These are phyloP conservation scores for Polytrichum formosum DNA, from an alignment of 225 moss, liverwort and hornwort genomes.

Conservation along the genomic window DNA sequence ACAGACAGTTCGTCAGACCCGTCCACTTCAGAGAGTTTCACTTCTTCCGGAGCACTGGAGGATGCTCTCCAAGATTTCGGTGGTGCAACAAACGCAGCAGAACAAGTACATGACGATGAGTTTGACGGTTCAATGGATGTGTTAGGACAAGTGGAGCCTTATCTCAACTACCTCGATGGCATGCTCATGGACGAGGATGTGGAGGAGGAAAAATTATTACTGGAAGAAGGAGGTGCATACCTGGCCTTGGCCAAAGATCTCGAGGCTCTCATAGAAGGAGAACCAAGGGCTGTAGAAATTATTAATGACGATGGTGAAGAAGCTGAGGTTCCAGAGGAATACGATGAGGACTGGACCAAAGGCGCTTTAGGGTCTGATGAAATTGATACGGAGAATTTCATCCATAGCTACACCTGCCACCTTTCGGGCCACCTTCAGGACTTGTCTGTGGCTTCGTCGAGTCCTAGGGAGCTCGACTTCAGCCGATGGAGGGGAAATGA, in stretches of 20 bases:
- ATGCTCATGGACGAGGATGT: slow-evolving; percentile 22
- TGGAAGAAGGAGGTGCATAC: slow-evolving; percentile 27
- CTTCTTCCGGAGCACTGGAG: too few relatives aligned
- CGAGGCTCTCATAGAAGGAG: slow-evolving; percentile 14
- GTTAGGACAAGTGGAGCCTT: slow-evolving; percentile 37
- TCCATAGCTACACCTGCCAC: slow-evolving; percentile 46
- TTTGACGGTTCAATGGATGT: slow-evolving; percentile 14
- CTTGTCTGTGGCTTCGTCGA: slow-evolving; percentile 19
- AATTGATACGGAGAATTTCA: slow-evolving; percentile 31
- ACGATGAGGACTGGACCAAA: slow-evolving; percentile 39
- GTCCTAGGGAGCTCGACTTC: slow-evolving; percentile 15
- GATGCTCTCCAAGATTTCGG: background rate
- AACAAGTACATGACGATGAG: background rate
- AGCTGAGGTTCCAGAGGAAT: background rate
- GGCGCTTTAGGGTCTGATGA: slow-evolving; percentile 34
- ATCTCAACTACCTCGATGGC: slow-evolving; percentile 32
- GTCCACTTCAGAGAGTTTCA: background rate
- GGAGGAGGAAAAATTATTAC: slow-evolving; percentile 23
- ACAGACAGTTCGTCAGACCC: background rate
- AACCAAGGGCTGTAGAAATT: slow-evolving; percentile 5
- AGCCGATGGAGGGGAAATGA: slow-evolving; percentile 23
- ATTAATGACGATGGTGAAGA: too few relatives aligned
- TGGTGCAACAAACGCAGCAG: background rate
- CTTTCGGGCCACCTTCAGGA: slow-evolving; percentile 38
- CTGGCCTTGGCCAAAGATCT: slow-evolving; percentile 36